Base-by-base conservation (phyloP, 495 filamentous ascomycete genomes). In the Neurospora cerealis region DNA sequence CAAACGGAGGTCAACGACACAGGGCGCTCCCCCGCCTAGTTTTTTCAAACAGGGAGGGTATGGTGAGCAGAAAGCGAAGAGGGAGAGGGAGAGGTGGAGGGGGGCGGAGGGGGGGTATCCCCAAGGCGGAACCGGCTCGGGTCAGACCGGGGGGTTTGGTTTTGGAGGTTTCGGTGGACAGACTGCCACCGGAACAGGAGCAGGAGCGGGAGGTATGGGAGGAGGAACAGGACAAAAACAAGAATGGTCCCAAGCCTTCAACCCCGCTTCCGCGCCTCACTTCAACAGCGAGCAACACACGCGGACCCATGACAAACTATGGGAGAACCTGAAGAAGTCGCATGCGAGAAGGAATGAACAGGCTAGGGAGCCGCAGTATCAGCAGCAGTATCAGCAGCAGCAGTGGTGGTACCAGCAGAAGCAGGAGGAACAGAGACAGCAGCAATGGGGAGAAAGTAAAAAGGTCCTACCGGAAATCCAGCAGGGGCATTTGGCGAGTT, bases 21-120 rank as follows among this genome's bases (percentile, higher is more conserved):
- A 95, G 82, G 87, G 86, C 2, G 96, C 96, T 0, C 95, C 96
- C 10, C 95, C 96, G 72, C 95, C 96, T 0, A 92, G 89, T 74
- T 99, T 98, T 81, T 97, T 91, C 80, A 86, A 88, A 21, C 89
- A 87, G 71, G 95, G 93, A 1, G 94, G 93, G 5, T 93, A 90
- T 88, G 89, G 88, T 28, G 74, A 81, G 40, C 85, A 89, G 54
- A 73, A 77, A 17, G 80, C 83, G 66, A 88, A 90, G 81, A 74
- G 89, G 84, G 73, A 85, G 86, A 34, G 34, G 80, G 80, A 90
- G 81, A 74, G 89, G 84, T 72, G 84, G 86, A 28, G 34, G 79
- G 81, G 11, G 74, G 77, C 8, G 69, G 32, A 54, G 38, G 21
- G 15, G 24, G 34, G 21, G 13, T 40, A 74, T 37, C 0, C 44